Conservation (phyloP, 306 rosid species). For the Nissolia schottii region DNA sequence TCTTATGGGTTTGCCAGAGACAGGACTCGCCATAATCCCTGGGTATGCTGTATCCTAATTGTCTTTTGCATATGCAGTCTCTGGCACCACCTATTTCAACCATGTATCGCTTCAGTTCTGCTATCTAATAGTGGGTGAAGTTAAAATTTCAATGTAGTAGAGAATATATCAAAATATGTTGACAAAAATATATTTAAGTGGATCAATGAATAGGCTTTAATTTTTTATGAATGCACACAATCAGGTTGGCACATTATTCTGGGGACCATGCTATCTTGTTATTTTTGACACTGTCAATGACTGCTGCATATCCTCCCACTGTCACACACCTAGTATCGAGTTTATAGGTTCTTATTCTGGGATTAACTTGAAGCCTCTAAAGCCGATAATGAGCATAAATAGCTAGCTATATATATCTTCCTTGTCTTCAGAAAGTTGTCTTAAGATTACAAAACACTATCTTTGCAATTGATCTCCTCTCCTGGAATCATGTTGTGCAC, state of each 20-base stretch:
- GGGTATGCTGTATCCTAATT: conserved; percentile 53
- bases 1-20: conserved; percentile 85
- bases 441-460: background rate
- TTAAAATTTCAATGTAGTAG: background rate
- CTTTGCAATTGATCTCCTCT: conserved; percentile 15
- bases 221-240: background rate
- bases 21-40: conserved; percentile 96
- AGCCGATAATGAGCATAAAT: background rate
- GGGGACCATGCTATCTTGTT: background rate
- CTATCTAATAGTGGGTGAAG: background rate
- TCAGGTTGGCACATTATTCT: background rate
- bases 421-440: background rate
- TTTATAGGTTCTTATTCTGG: background rate
- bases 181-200: background rate
- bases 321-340: background rate
- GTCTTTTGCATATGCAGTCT: background rate
- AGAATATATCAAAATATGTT: background rate
- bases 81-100: background rate
- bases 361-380: background rate
- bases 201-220: background rate
- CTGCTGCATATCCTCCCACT: background rate
- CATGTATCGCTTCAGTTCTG: background rate
- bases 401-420: background rate
- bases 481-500: conserved; percentile 31
- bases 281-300: background rate